These are phyloP conservation scores for Pycnococcus provasolii DNA, from an alignment of 139 green algal genomes.

Conservation along the genomic window DNA sequence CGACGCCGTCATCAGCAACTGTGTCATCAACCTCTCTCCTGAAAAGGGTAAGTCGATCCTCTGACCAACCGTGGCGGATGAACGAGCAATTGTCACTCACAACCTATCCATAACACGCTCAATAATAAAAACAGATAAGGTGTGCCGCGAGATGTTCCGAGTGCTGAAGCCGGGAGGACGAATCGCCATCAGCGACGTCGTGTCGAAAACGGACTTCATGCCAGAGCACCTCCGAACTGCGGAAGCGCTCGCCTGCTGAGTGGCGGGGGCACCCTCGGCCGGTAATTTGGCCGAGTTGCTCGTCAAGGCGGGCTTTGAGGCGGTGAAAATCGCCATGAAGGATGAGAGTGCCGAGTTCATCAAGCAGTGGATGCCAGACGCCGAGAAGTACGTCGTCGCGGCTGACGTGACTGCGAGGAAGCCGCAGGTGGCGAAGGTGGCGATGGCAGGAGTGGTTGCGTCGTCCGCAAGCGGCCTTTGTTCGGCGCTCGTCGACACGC, in stretches of 20 bases:
- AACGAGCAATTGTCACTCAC: too few relatives aligned
- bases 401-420: conserved; percentile 7
- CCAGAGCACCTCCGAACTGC: not conserved
- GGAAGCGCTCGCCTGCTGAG: conserved; percentile 11
- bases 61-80: too few relatives aligned
- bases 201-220: not conserved
- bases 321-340: not conserved
- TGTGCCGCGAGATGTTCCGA: conserved; percentile 2
- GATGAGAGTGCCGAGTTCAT: conserved; percentile 7
- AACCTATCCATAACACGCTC: too few relatives aligned
- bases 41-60: not conserved
- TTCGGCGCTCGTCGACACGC: too few relatives aligned
- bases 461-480: too few relatives aligned
- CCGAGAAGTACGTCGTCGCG: conserved; percentile 6
- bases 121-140: not conserved
- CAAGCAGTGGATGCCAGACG: conserved; percentile 10
- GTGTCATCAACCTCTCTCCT: conserved; percentile 12
- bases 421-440: not conserved
- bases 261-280: conserved; percentile 1
- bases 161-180: conserved; percentile 15
- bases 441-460: too few relatives aligned
- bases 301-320: not conserved
- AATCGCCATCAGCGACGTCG: conserved; percentile 8
- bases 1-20: conserved; percentile 15
- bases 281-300: not conserved